Base-by-base conservation (phyloP, 257 asterid genomes). In the Osmanthus fragrans region DNA sequence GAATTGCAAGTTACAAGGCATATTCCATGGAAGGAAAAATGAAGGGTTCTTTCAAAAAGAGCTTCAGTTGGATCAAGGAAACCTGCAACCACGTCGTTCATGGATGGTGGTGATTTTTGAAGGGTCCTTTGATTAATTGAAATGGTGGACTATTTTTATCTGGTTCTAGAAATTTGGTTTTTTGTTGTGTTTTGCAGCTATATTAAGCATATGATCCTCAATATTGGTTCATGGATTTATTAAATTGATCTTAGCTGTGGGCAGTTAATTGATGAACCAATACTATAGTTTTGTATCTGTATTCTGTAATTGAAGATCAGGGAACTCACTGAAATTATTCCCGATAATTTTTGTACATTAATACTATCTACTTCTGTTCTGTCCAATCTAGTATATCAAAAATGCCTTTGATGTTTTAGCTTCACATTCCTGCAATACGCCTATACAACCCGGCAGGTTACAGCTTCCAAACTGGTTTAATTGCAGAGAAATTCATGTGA, bases 21-120 rank as follows among this genome's bases (percentile, higher is more conserved):
- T 93, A 90, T 49, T 77, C 89, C 16, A 77, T 90, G 34, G 96
- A 91, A 23, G 92, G 93, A 7, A 89, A 90, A 79, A 82, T 93
- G 92, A 93, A 91, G 84, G 96, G 93, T 32, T 88, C 93, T 83
- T 34, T 93, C 0, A 86, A 87, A 39, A 90, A 84, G 83, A 93
- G 95, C 77, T 88, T 90, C 72, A 90, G 88, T 77, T 93, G 98
- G 98, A 91, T 93, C 67, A 92, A 92, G 54, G 81, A 90, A n/a
- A 73, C 92, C 68, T 90, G 91, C 84, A 84, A 76, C 72, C 87
- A 87, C 51, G 89, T 89, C 0, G 86, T 93, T 45, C 85, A 90
- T 88, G 97, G 95, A 9, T 73, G 86, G 36, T 88, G 92, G 92
- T 93, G 90, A 90, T 7, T 25, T 0, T 25, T 25, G 27, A 25